Conservation (phyloP, 306 rosid genomes). For the Hippophae gyantsensis region DNA sequence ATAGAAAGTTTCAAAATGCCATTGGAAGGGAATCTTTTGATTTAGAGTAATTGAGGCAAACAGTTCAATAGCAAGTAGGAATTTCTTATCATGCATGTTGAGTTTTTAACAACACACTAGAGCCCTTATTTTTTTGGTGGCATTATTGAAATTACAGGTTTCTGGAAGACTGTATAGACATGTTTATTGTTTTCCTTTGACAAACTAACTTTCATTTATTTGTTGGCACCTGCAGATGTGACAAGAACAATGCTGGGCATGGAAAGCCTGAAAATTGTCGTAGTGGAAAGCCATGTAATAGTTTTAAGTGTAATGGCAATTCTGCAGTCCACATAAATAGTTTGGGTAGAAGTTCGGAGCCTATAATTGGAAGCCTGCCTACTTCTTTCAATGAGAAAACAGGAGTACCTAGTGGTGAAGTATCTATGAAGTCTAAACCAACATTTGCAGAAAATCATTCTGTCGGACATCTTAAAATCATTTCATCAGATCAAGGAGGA, state of each 20-base stretch:
- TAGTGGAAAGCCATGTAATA: conserved; percentile 22
- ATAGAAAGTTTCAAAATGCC: too few species aligned
- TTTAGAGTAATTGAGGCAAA: too few species aligned
- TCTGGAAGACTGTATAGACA: not conserved
- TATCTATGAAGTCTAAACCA: conserved; percentile 23
- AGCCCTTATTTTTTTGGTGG: not conserved
- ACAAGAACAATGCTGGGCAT: conserved; percentile 22
- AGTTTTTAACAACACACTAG: too few species aligned
- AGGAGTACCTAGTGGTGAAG: conserved; percentile 22
- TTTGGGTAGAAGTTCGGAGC: conserved; percentile 23
- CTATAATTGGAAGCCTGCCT: conserved; percentile 25
- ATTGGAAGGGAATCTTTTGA: too few species aligned
- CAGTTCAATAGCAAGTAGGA: too few species aligned
- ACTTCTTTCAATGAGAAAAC: conserved; percentile 15
- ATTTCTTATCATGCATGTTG: too few species aligned
- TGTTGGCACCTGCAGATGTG: conserved; percentile 33
- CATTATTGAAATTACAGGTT: conserved; percentile 4
- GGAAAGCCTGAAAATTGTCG: conserved; percentile 26
- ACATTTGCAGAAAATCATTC: conserved; percentile 22
- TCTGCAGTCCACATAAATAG: conserved; percentile 18
- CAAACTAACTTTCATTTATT: conserved; percentile 8
- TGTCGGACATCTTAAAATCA: conserved; percentile 13
- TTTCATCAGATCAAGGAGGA: conserved; percentile 23
- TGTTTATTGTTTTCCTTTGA: conserved; percentile 8
- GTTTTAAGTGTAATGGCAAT: conserved; percentile 22